phyloP scores from a whole-genome alignment of 208 protist species.

The Leishmania guyanensis region DNA sequence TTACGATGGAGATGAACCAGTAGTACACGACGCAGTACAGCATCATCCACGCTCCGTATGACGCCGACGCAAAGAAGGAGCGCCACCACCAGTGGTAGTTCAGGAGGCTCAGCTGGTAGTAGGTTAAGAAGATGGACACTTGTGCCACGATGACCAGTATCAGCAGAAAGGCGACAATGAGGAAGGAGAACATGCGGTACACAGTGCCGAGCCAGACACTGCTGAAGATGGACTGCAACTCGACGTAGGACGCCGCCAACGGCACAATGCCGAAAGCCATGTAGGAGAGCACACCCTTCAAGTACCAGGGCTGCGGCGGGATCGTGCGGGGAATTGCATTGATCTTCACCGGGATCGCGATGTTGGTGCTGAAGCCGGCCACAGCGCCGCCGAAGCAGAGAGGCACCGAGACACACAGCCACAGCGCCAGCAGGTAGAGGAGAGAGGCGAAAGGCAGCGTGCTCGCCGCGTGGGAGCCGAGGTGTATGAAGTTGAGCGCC shows the following conservation, averaged over 20 bases:
- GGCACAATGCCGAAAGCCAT: constrained; percentile 84
- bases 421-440: constrained; percentile 37
- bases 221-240: constrained; percentile 96
- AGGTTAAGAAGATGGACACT: constrained; percentile 94
- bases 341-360: constrained; percentile 71
- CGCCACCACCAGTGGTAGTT: constrained; percentile 97
- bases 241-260: constrained; percentile 97
- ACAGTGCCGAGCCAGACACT: constrained; percentile 85
- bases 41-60: constrained; percentile 90
- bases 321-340: constrained; percentile 95
- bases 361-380: constrained; percentile 77
- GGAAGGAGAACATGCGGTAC: constrained; percentile 97
- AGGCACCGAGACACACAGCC: constrained; percentile 93
- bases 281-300: constrained; percentile 33
- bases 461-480: constrained; percentile 35
- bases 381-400: constrained; percentile 91
- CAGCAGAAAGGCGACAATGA: constrained; percentile 95
- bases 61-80: constrained; percentile 83
- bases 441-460: constrained; percentile 63
- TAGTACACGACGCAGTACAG: constrained; percentile 92
- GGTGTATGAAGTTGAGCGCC: constrained; percentile 58
- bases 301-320: constrained; percentile 84
- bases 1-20: constrained; percentile 60
- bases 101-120: constrained; percentile 94
- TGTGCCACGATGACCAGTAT: constrained; percentile 92